Base-by-base conservation (phyloP, 768 basidiomycete genomes). In the Botryobasidium botryosum region DNA sequence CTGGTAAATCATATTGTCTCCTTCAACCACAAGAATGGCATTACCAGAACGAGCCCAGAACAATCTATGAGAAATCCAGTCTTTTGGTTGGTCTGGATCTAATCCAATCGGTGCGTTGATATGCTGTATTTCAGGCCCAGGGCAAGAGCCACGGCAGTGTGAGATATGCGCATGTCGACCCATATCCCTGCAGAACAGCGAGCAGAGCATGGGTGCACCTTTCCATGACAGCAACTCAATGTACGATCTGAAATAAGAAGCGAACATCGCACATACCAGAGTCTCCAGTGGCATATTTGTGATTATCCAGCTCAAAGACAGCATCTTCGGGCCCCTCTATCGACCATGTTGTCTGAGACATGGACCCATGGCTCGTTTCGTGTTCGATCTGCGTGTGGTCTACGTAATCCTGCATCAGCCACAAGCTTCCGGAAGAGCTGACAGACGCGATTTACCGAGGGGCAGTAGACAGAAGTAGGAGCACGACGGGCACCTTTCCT, bases 171-270 rank as follows among this genome's bases (percentile, higher is more conserved):
- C n/a, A n/a, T n/a, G n/a, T n/a, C n/a, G n/a, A n/a, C 75, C 75
- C 57, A 75, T 61, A 12, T 68, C 59, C 1, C 65, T 62, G 50
- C 73, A 77, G 24, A 72, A 55, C 17, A 75, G 61, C 37, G 65
- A 75, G 52, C 76, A 77, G 62, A 77, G 64, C 70, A 76, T 72
- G 0, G 75, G 75, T 0, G 72, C 73, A 6, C 75, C 73, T 69
- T 41, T 74, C 72, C 20, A 66, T 63, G 0, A 67, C 50, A 13
- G 64, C 70, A 53, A 74, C n/a, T 12, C 8, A 24, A 7, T 8
- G 7, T 21, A 26, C 15, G 20, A 37, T 33, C 12, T 18, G 32
- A 12, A 23, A 38, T 40, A 15, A 47, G 46, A 40, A 35, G 28
- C 5, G 44, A 35, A n/a, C 27, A 39, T 24, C 48, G 32, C 10